Evolutionary conservation across 306 rosid genomes (phyloP), one percentile per base, ranked within the genome.

Genomic region (Betula pendula): DNA sequence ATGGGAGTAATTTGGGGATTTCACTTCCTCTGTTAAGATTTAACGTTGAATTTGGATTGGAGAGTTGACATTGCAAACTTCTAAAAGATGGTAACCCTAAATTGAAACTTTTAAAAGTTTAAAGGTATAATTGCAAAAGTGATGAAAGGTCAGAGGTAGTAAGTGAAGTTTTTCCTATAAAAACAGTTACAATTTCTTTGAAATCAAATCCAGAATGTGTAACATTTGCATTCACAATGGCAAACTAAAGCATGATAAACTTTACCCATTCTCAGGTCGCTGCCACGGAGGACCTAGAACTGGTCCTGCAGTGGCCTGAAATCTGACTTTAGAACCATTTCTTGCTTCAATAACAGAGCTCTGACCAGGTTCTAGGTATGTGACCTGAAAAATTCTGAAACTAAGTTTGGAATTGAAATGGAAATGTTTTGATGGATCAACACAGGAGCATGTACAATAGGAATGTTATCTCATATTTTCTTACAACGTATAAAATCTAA

Each of bases 231-330:
- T 20, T 31, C 35, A 40, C 13, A 51, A 27, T 43, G 33, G 59
- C 31, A 77, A 76, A 60, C 20, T 20, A 49, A 66, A n/a, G 56
- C 66, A 22, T 15, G 66, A 81, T 71, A 81, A 76, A 27, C 43
- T 82, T 70, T 89, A 94, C 98, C 98, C 97, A 45, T 94, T 94
- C 78, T 94, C 96, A 35, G 98, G 96, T 66, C 93, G 91, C 87
- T 92, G 98, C 98, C 98, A 92, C 48, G 97, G 97, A 83, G 97
- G 97, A 85, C 98, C 97, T 59, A 94, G 93, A 78, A 92, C 92
- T 67, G 97, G 96, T 79, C 97, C 98, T 31, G 90, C 92, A 15
- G 97, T 94, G 66, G 97, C 98, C 82, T 80, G 86, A 47, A 94
- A 85, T 73, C 75, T 77, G 73, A 90, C 76, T 77, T 82, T 78